These are phyloP conservation scores for Myrica gale DNA, from an alignment of 306 rosid genomes.

Conservation along the genomic window DNA sequence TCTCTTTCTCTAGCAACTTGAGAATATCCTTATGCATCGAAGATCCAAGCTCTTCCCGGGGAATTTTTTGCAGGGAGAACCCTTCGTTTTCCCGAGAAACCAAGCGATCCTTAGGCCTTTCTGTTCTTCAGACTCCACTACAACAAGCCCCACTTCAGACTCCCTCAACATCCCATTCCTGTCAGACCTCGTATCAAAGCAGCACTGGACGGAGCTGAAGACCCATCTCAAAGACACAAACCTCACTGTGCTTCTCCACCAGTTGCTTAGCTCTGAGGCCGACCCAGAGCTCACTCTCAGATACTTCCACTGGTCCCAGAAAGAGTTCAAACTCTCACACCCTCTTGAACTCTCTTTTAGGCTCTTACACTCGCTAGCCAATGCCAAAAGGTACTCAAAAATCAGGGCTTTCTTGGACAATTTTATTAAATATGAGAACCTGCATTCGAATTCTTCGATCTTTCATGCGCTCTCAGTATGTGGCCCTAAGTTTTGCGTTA, in stretches of 20 bases:
- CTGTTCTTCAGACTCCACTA: slow-evolving; percentile 4
- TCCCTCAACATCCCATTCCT: slow-evolving; percentile 30
- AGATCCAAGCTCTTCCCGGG: neutral
- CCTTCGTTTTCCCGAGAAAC: neutral
- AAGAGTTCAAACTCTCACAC: slow-evolving; percentile 41
- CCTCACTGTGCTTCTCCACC: slow-evolving; percentile 47
- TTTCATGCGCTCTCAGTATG: slow-evolving; percentile 46
- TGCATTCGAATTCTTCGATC: slow-evolving; percentile 46
- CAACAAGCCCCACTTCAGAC: slow-evolving; percentile 27
- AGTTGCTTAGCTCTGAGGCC: slow-evolving; percentile 42
- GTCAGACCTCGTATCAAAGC: slow-evolving; percentile 63
- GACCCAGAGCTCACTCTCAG: slow-evolving; percentile 57
- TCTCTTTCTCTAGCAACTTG: neutral
- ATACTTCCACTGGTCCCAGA: slow-evolving; percentile 70
- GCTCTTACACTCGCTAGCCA: slow-evolving; percentile 50
- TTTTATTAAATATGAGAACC: slow-evolving; percentile 47
- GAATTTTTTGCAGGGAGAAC: neutral
- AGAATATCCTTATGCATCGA: neutral
- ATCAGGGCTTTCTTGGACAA: slow-evolving; percentile 55
- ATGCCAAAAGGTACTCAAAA: slow-evolving; percentile 50
- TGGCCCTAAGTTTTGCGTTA: slow-evolving; percentile 33
- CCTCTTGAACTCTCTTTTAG: slow-evolving; percentile 50
- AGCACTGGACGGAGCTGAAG: slow-evolving; percentile 70
- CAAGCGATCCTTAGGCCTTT: neutral
- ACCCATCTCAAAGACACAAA: slow-evolving; percentile 39